Evolutionary conservation across 2,329 filamentous ascomycete species (phyloP).

Genomic region (Epichloe sibirici): DNA sequence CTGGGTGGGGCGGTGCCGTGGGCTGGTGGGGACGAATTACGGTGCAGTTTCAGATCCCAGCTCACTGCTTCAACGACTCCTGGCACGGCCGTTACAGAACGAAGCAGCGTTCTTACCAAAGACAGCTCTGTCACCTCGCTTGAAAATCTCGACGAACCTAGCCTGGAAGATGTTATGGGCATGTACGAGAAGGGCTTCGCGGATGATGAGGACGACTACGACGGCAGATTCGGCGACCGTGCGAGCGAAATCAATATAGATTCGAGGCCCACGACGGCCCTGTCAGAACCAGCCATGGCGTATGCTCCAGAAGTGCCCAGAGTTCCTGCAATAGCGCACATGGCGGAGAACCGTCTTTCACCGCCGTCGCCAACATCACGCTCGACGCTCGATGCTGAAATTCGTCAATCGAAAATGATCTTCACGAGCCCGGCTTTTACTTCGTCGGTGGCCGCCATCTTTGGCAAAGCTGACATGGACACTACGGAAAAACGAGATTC

Average conservation of each 20-base stretch:
- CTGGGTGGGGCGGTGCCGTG: conserved; percentile 30
- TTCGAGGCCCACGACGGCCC: conserved; percentile 6
- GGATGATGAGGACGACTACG: conserved; percentile 28
- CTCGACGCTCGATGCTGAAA: conserved; percentile 25
- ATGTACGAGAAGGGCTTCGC: conserved; percentile 55
- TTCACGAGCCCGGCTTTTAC: conserved; percentile 27
- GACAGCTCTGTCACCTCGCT: conserved; percentile 61
- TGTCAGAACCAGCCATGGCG: conserved; percentile 3
- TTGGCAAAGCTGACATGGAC: conserved; percentile 17
- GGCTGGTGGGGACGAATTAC: conserved; percentile 37
- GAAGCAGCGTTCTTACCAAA: conserved; percentile 72
- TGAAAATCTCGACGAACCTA: conserved; percentile 42
- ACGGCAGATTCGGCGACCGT: conserved; percentile 14
- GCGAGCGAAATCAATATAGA: conserved; percentile 2
- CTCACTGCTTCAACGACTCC: conserved; percentile 40
- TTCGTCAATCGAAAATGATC: conserved; percentile 27
- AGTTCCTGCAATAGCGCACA: conserved; percentile 3
- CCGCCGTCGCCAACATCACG: conserved; percentile 11
- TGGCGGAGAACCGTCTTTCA: conserved; percentile 10
- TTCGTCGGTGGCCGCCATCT: conserved; percentile 27
- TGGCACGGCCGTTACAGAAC: conserved; percentile 59
- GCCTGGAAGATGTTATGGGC: conserved; percentile 57
- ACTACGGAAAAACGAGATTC: conserved; percentile 35
- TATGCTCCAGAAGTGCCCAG: neutral
- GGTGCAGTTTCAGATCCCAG: conserved; percentile 45